Evolutionary conservation across 345 rosid species (phyloP).

Genomic region (Citrus maxima): DNA sequence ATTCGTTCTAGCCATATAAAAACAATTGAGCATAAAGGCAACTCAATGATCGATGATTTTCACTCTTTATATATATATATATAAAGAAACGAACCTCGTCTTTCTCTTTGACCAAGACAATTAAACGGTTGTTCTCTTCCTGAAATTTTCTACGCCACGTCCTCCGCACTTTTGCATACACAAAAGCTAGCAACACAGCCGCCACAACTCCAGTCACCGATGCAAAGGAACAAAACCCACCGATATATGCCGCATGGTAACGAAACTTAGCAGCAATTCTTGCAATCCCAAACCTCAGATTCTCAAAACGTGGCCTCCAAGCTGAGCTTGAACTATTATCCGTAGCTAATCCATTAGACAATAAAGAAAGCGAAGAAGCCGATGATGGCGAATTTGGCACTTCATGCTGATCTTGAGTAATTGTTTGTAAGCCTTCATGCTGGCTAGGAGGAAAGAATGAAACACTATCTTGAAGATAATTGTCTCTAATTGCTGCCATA

Average conservation of each 20-base stretch:
- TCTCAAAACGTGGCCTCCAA: background rate
- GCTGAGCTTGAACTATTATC: background rate
- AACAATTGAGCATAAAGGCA: too few species aligned
- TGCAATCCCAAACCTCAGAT: conserved; percentile 16
- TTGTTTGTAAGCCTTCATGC: conserved; percentile 30
- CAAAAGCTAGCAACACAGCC: conserved; percentile 20
- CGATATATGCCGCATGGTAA: conserved; percentile 2
- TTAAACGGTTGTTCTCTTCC: conserved; percentile 21
- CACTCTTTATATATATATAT: too few species aligned
- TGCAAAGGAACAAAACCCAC: conserved; percentile 28
- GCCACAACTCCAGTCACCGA: conserved; percentile 21
- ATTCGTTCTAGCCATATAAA: too few species aligned
- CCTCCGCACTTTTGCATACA: conserved; percentile 17
- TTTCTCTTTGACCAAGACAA: conserved; percentile 37
- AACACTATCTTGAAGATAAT: conserved; percentile 8
- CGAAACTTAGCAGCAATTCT: conserved; percentile 28
- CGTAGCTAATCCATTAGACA: background rate
- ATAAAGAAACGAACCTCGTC: conserved; percentile 34
- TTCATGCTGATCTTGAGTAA: background rate
- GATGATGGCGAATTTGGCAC: conserved; percentile 8
- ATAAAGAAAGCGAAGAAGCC: conserved; percentile 4
- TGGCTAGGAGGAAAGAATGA: conserved; percentile 34
- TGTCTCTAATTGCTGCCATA: conserved; percentile 9
- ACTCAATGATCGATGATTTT: too few species aligned
- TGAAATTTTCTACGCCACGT: conserved; percentile 24